phyloP scores from a whole-genome alignment of 371 early-diverging fungal species.

The Apophysomyces elegans region DNA sequence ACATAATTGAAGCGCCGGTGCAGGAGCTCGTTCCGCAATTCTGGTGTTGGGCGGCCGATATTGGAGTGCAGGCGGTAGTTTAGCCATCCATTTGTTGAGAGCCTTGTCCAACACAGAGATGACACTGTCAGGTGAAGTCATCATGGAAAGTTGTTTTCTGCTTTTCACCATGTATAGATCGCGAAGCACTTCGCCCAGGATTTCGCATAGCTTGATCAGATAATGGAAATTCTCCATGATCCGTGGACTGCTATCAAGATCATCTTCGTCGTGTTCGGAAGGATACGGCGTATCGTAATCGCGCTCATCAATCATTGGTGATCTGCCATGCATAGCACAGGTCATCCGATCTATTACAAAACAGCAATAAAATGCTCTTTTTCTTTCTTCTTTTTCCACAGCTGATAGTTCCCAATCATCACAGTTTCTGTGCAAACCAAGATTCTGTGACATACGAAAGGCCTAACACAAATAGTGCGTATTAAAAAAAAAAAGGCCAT shows the following conservation, averaged over 20 bases:
- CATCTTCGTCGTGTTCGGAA: slow-evolving; percentile 42
- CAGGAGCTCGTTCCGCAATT: slow-evolving; percentile 31
- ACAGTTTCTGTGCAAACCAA: slow-evolving; percentile 64
- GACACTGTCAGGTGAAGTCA: slow-evolving; percentile 41
- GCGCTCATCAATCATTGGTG: slow-evolving; percentile 54
- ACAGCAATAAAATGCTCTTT: slow-evolving; percentile 65
- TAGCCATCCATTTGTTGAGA: slow-evolving; percentile 56
- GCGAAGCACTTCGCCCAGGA: slow-evolving; percentile 46
- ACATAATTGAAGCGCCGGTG: slow-evolving; percentile 48
- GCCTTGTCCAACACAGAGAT: slow-evolving; percentile 50
- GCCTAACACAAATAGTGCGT: slow-evolving; percentile 34
- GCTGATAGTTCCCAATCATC: slow-evolving; percentile 54
- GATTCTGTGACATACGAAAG: slow-evolving; percentile 64
- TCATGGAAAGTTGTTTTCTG: slow-evolving; percentile 35
- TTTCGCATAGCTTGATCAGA: slow-evolving; percentile 47
- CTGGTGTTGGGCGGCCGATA: slow-evolving; percentile 51
- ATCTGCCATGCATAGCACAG: slow-evolving; percentile 56
- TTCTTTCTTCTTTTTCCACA: slow-evolving; percentile 58
- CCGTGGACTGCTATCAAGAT: slow-evolving; percentile 29
- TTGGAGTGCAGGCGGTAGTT: slow-evolving; percentile 42
- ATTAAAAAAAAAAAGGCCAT: not conserved
- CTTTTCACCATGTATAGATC: slow-evolving; percentile 52
- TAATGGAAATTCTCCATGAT: slow-evolving; percentile 47
- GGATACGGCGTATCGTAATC: slow-evolving; percentile 55
- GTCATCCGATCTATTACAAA: slow-evolving; percentile 63